phyloP scores from a whole-genome alignment of 176 grass and related monocot genomes.

The Hordeum marinum region DNA sequence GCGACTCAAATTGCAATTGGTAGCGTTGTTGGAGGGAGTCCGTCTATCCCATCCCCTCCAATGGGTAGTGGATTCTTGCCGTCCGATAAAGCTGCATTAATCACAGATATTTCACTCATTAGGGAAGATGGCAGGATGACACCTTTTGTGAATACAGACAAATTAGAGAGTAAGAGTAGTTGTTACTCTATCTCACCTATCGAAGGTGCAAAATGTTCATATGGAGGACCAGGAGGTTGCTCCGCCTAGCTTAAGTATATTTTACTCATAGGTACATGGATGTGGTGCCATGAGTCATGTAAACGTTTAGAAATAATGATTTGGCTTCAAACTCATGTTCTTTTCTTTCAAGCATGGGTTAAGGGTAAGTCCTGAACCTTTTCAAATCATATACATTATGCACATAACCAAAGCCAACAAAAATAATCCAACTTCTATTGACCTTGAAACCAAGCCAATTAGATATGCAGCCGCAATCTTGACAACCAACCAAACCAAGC shows the following conservation, averaged over 20 bases:
- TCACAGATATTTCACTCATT: neutral
- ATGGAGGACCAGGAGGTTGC: neutral
- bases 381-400: too few relatives aligned
- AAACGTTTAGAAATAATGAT: neutral
- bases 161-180: neutral
- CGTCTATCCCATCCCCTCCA: neutral
- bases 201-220: neutral
- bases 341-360: neutral
- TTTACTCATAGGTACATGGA: neutral
- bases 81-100: neutral
- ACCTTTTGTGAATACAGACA: neutral
- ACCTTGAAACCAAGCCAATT: too few relatives aligned
- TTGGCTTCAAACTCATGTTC: neutral
- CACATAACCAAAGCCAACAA: too few relatives aligned
- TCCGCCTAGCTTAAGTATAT: neutral
- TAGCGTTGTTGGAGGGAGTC: neutral
- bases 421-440: too few relatives aligned
- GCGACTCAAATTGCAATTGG: neutral
- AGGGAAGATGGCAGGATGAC: neutral
- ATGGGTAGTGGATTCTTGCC: neutral
- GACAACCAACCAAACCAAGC: too few relatives aligned
- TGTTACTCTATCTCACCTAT: neutral
- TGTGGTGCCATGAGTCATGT: neutral
- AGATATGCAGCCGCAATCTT: too few relatives aligned
- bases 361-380: neutral